Base-by-base conservation (phyloP, 2,329 filamentous ascomycete genomes). In the Fusarium protoensiforme region DNA sequence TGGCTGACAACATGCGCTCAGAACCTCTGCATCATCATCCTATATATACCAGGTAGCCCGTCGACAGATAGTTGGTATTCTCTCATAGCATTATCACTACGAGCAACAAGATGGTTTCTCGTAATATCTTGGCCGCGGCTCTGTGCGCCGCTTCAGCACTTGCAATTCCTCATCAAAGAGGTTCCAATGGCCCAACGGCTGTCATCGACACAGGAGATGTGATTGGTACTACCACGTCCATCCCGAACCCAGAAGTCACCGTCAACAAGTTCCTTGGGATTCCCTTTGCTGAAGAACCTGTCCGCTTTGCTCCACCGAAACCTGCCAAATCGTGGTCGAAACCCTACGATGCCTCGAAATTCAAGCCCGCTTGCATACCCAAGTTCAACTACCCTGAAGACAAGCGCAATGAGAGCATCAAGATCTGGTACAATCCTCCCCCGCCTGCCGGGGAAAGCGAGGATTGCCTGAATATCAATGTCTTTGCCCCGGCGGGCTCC, bases 391-490 rank as follows among this genome's bases (percentile, higher is more conserved):
- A 72, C 27, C 69, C 76, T 1, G 69, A 70, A 11, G 72, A 63
- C 5, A 58, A 48, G 6, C 67, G 74, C 1, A 67, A 75, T 7
- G 27, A 43, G 16, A 58, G 59, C 1, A 78, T 75, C n/a, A n/a
- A 64, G 31, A 70, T 48, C 18, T 78, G 75, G 48, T 75, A 76
- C 39, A 73, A 75, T 0, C 79, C 79, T 24, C 65, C 72, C 0
- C 73, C 77, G 0, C 72, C 77, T 2, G 75, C 69, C 1, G 75
- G 74, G 11, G 82, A 73, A 8, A 74, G 71, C 31, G 81, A 83
- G 48, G 80, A 83, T 29, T 83, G 81, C 27, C 57, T 83, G 24
- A 81, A 78, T 29, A 62, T 82, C n/a, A 80, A 83, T 31, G 75
- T 83, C 5, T 82, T 73, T 54, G 64, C 76, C 1, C 81, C 81